Evolutionary conservation across 495 filamentous ascomycete genomes (phyloP), one percentile per base, ranked within the genome.

Genomic region (Viridothelium virens): DNA sequence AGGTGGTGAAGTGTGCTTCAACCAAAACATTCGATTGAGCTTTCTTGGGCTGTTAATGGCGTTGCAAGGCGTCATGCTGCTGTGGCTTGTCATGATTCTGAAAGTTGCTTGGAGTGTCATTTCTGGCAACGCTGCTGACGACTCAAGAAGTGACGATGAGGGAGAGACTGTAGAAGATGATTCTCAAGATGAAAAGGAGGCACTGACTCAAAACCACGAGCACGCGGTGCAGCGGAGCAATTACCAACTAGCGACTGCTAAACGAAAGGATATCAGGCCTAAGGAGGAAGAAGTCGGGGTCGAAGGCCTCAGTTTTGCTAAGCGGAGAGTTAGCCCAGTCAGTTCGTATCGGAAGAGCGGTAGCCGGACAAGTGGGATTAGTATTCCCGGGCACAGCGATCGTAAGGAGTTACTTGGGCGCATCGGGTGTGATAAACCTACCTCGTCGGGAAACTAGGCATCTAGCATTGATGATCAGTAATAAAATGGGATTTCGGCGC

Each of bases 31-130:
- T 73, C 85, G 88, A 68, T 89, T 81, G 80, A 77, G 80, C 44
- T 97, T 97, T 78, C 78, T 97, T 10, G 81, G 80, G 39, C 81
- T 90, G 63, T 82, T 97, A 16, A 78, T 95, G 16, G 82, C 85
- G 46, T 77, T 97, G n/a, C 91, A 97, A 74, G 78, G 81, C 9
- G 79, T 97, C 38, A 90, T 89, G 18, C 78, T 96, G 39, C 80
- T 93, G 70, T 97, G 93, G 93, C 95, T 97, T 74, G 83, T 79
- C 70, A 88, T 96, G 86, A 96, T 97, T 71, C 72, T 91, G 37
- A 83, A 84, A 36, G 89, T 97, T 1, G 92, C 91, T 25, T 78
- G 86, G 63, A 85, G 84, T 38, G 89, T 96, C 1, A 70, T 97
- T 18, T 83, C 79, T 59, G 91, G 91, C 36, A 83, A 84, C n/a